phyloP scores from a whole-genome alignment of 2,329 filamentous ascomycete genomes.

The Nemania diffusa region DNA sequence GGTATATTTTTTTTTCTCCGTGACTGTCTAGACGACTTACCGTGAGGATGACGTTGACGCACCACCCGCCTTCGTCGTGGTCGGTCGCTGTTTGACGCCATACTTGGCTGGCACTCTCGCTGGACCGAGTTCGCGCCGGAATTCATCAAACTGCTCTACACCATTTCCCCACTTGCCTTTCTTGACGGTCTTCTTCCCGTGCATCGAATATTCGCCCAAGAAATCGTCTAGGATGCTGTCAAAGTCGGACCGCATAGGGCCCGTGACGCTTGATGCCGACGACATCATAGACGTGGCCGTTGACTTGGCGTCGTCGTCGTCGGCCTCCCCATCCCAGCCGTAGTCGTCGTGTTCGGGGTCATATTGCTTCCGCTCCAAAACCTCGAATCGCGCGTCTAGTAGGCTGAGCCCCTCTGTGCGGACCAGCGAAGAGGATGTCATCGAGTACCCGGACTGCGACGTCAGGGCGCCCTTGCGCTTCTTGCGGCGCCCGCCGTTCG shows the following conservation, averaged over 20 bases:
- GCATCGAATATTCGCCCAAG: conserved; percentile 76
- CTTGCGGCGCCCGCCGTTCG: conserved; percentile 84
- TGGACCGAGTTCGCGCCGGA: conserved; percentile 81
- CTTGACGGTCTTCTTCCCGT: conserved; percentile 79
- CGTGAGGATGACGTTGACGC: conserved; percentile 36
- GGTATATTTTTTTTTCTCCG: conserved; percentile 28
- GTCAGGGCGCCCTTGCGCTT: conserved; percentile 96
- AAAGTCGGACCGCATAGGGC: conserved; percentile 80
- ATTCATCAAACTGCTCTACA: conserved; percentile 89
- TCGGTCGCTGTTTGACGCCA: conserved; percentile 54
- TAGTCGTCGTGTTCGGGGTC: conserved; percentile 63
- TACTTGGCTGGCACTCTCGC: conserved; percentile 65
- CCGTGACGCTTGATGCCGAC: conserved; percentile 72
- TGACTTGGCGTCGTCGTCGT: conserved; percentile 55
- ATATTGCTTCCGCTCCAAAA: conserved; percentile 81
- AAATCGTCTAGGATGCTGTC: conserved; percentile 94
- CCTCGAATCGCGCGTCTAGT: conserved; percentile 91
- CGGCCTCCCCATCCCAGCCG: conserved; percentile 55
- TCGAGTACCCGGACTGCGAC: conserved; percentile 86
- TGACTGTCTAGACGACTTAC: conserved; percentile 11
- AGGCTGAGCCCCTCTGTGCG: conserved; percentile 88
- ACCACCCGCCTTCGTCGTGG: conserved; percentile 68
- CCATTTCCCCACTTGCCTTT: conserved; percentile 84
- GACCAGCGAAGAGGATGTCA: conserved; percentile 88
- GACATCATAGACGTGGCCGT: conserved; percentile 65